Evolutionary conservation across 345 rosid species (phyloP), one percentile per base, ranked within the genome.

Genomic region (Citrus maxima): DNA sequence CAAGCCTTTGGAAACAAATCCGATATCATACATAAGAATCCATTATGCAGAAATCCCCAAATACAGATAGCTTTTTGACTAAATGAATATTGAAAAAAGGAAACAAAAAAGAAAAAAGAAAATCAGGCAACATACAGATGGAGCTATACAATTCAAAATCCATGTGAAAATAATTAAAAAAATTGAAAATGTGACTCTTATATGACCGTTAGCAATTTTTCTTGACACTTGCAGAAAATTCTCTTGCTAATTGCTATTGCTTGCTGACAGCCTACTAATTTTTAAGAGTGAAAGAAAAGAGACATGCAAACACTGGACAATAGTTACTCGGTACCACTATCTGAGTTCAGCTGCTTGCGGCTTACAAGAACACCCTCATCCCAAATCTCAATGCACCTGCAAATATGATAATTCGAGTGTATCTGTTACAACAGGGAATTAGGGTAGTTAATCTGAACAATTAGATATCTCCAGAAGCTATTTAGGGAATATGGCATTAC

Each of bases 381-480:
- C 98, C 98, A 94, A 38, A 82, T 88, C 88, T 92, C 98, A 27
- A 89, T 54, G 77, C 77, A 90, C 87, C 98, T 92, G 85, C 38
- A 70, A 28, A 65, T 32, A 74, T 2, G 27, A 62, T 69, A 34
- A 46, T 27, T 35, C 12, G 22, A 16, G 22, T 25, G 21, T 32
- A 58, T 27, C 56, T 6, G 27, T 49, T 22, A 34, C 22, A 30
- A 42, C 28, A n/a, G 5, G 14, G 59, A 37, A 67, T 10, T 34
- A 38, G n/a, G 27, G 40, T 5, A n/a, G 51, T n/a, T 67, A 8
- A n/a, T 67, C 4, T 18, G 51, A 67, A 67, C 3, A 38, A 67
- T 22, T n/a, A 67, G 6, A 14, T 30, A 32, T 16, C 40, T 64
- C 19, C 34, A 30, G 40, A 6, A 30, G 40, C n/a, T 30, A 1